Evolutionary conservation across 306 rosid species (phyloP), one percentile per base, ranked within the genome.

Genomic region (Cercis canadensis): DNA sequence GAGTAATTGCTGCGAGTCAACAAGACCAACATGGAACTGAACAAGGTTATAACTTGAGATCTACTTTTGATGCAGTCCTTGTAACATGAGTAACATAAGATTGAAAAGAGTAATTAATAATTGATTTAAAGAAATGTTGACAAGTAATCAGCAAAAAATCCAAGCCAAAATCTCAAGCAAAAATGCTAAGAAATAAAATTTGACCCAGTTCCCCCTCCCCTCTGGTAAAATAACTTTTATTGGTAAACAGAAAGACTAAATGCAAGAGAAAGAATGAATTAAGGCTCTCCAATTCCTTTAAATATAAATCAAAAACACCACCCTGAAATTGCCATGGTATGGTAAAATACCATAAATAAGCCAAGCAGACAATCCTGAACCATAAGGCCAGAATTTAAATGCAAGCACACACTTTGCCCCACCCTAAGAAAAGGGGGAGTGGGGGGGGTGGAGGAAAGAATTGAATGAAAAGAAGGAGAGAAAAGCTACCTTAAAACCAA

Each of bases 401-500:
- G 14, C 0, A 65, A 57, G 11, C 56, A 34, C n/a, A 65, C 10
- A 46, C 32, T 16, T 32, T 5, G 14, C 6, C 21, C 36, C n/a
- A 5, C 2, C 11, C 53, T 0, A 4, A 0, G 2, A 15, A 37
- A 39, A 14, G 8, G 7, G n/a, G n/a, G n/a, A n/a, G n/a, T n/a
- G n/a, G n/a, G n/a, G n/a, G n/a, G n/a, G n/a, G n/a, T 24, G 29
- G 3, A 24, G 3, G 3, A 36, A 4, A 57, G 41, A 7, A 18
- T 11, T 9, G 19, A 17, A 11, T 24, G 4, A 46, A n/a, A n/a
- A 14, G 36, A 60, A 2, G 6, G 5, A 61, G 29, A 64, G 56
- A 57, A 68, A 46, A 52, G 9, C 54, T 77, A 85, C 90, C 85
- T 85, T 85, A 67, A 82, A 85, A 53, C 90, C 90, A 74, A 85